Percentiles rank a stretch among this genome's conserved stretches.
Conservation (phyloP, 2,329 filamentous ascomycete genomes). For the Sporothrix dimorphospora region DNA sequence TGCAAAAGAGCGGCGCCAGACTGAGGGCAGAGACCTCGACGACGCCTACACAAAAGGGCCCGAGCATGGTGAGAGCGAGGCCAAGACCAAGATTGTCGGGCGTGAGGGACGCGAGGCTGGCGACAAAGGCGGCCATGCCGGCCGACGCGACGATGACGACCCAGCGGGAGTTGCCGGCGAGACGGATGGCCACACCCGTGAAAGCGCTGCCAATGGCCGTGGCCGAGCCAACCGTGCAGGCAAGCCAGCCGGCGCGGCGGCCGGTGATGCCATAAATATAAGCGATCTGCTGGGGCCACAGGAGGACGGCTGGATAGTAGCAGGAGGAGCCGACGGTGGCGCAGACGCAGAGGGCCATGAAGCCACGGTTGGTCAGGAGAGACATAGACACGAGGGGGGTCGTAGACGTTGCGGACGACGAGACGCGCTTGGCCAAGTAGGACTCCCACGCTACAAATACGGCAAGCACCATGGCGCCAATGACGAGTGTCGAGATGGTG, state of each 20-base stretch:
- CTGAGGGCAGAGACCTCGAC: constrained; percentile 23
- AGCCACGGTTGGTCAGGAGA: constrained; percentile 40
- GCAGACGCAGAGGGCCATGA: constrained; percentile 41
- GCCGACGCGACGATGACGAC: constrained; percentile 38
- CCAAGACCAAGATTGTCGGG: neutral
- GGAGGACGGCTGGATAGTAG: constrained; percentile 45
- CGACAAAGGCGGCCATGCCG: constrained; percentile 37
- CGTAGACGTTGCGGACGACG: too few species aligned
- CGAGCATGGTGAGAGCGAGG: constrained; percentile 24
- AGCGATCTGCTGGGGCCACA: constrained; percentile 44
- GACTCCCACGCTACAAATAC: too few species aligned
- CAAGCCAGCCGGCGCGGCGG: constrained; percentile 15
- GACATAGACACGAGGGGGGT: constrained; percentile 45
- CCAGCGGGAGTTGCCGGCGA: constrained; percentile 10
- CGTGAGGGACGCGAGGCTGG: neutral
- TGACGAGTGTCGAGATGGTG: constrained; percentile 39
- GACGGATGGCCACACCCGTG: neutral
- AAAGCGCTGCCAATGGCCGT: constrained; percentile 6
- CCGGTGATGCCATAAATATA: constrained; percentile 35
- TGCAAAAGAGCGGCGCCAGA: constrained; percentile 32
- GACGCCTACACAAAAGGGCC: constrained; percentile 22
- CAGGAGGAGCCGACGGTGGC: constrained; percentile 40
- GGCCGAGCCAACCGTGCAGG: neutral
- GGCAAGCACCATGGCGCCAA: too few species aligned
- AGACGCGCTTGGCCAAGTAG: too few species aligned